Percentiles rank a stretch among this genome's conserved stretches.
Evolutionary conservation across 1,139 yeast genomes (phyloP).

Genomic region (Chernovozyma aurita): DNA sequence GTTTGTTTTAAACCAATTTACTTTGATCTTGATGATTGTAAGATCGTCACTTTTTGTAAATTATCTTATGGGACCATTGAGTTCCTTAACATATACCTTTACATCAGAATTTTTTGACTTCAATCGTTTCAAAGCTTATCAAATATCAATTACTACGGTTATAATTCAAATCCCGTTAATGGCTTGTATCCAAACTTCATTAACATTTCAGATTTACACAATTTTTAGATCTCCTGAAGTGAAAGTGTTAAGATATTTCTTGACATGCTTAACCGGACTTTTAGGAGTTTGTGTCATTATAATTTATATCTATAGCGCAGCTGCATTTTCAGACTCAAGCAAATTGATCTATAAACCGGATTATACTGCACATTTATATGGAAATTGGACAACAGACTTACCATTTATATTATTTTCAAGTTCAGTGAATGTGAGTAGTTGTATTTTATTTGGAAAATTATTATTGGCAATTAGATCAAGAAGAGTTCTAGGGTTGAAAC

Average conservation of each 20-base stretch:
- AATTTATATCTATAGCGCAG: slow-evolving; percentile 43
- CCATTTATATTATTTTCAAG: slow-evolving; percentile 64
- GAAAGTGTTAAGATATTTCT: slow-evolving; percentile 29
- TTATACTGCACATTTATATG: slow-evolving; percentile 10
- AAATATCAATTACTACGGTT: slow-evolving; percentile 52
- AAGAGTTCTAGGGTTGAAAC: slow-evolving; percentile 70
- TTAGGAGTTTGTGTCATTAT: slow-evolving; percentile 50
- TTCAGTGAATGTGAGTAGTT: slow-evolving; percentile 60
- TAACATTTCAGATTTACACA: slow-evolving; percentile 65
- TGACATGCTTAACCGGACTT: slow-evolving; percentile 36
- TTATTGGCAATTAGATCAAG: slow-evolving; percentile 66
- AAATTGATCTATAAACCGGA: slow-evolving; percentile 3
- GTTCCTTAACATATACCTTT: slow-evolving; percentile 44
- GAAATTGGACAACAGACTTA: slow-evolving; percentile 36
- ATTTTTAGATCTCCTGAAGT: slow-evolving; percentile 58
- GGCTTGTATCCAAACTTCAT: slow-evolving; percentile 55
- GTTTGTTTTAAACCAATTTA: slow-evolving; percentile 61
- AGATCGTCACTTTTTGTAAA: slow-evolving; percentile 57
- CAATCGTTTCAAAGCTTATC: slow-evolving; percentile 19
- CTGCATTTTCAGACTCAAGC: slow-evolving; percentile 10
- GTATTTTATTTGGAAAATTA: slow-evolving; percentile 58
- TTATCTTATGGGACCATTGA: slow-evolving; percentile 50
- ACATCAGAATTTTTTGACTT: slow-evolving; percentile 37
- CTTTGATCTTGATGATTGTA: slow-evolving; percentile 50
- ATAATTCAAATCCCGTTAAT: slow-evolving; percentile 57